Percentiles rank a stretch among this genome's conserved stretches.
phyloP scores from a whole-genome alignment of 2,329 filamentous ascomycete species.

The Penicillium sp. region DNA sequence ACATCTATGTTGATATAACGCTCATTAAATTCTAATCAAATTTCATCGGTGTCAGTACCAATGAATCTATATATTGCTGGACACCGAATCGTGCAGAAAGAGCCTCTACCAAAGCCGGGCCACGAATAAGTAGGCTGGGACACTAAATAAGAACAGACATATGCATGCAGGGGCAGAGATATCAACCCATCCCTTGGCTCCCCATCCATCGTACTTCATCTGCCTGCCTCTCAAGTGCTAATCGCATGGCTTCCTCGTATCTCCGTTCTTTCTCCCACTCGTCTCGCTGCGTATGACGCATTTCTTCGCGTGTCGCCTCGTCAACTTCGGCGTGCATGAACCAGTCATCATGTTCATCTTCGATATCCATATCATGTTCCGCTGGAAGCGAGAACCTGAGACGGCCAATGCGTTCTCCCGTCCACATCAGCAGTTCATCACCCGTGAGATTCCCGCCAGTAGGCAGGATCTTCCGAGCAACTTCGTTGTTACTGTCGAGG shows the following conservation, averaged over 20 bases:
- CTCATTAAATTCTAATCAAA: not conserved
- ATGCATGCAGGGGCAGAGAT: not conserved
- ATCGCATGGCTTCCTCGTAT: conserved; percentile 70
- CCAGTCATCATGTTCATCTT: conserved; percentile 37
- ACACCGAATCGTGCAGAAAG: not conserved
- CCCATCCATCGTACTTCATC: conserved; percentile 74
- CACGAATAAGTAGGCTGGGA: too few species aligned
- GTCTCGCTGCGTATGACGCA: conserved; percentile 32
- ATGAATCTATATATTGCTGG: not conserved
- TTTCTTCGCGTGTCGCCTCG: conserved; percentile 28
- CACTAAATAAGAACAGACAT: not conserved
- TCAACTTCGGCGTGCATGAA: conserved; percentile 31
- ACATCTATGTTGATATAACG: not conserved
- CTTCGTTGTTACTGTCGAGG: conserved; percentile 54
- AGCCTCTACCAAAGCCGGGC: not conserved
- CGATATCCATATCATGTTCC: conserved; percentile 34
- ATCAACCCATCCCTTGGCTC: conserved; percentile 36
- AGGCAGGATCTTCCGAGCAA: conserved; percentile 75
- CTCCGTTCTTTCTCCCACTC: conserved; percentile 44
- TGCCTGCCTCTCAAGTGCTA: conserved; percentile 71
- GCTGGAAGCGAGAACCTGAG: conserved; percentile 57
- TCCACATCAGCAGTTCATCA: conserved; percentile 80
- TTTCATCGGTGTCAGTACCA: not conserved
- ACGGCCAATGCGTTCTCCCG: conserved; percentile 76
- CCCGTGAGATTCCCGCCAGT: conserved; percentile 48